Base-by-base conservation (phyloP, 2,329 filamentous ascomycete genomes). In the Penicillium janthinellum region DNA sequence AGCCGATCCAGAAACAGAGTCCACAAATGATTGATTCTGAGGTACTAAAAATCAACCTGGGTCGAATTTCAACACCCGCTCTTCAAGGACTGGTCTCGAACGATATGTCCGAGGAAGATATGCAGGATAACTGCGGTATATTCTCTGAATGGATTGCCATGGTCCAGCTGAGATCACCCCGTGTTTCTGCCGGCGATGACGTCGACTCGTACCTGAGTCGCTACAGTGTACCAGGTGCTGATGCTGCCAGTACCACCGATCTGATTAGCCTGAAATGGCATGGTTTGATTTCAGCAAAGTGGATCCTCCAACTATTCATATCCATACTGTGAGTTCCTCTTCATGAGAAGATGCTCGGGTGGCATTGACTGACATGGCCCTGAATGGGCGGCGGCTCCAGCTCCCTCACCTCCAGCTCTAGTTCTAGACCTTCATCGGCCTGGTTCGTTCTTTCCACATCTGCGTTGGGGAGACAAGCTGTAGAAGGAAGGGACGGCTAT, bases 141-240 rank as follows among this genome's bases (percentile, higher is more conserved):
- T 64, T 86, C 22, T 81, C 82, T 42, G 84, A 89, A 74, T 91
- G 87, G 86, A 75, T 90, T 20, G 86, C 80, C 6, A 78, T 86
- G 49, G 76, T 89, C 5, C 78, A 81, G 15, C 70, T 82, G 14
- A 64, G 67, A 11, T 80, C 79, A 14, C 74, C 76, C 14, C 72
- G 77, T 17, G 65, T 82, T 3, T 64, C 64, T 38, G 67, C 64
- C 15, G 64, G 71, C 41, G 77, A 81, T 61, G 63, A 68, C 14
- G 70, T 79, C 34, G 79, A 81, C 56, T 73, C 78, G 8, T 81
- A 76, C 61, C 67, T 81, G 25, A 76, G 77, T 62, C 77, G 79
- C 14, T 81, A 81, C 61, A 64, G 63, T 22, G 72, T 78, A 5
- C 76, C 77, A 11, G 68, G 72, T 7, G 61, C 60, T n/a, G 70